Conservation (phyloP, 495 filamentous ascomycete species). For the Talaromyces adpressus region DNA sequence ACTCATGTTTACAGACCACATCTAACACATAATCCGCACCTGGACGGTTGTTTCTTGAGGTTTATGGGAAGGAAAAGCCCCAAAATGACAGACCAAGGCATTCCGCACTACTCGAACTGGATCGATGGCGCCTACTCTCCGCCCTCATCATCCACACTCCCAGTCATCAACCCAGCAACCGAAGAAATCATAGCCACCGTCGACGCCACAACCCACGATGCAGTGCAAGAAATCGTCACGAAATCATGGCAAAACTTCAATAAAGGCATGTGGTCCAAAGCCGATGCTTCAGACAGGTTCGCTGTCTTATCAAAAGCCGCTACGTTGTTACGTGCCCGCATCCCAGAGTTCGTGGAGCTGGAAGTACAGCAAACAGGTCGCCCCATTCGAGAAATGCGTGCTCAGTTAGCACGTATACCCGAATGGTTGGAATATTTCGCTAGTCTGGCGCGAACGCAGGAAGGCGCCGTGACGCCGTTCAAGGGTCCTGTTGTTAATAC, state of each 20-base stretch:
- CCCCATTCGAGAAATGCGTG: slow-evolving; percentile 56
- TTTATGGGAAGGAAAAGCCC: neutral
- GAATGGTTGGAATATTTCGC: slow-evolving; percentile 63
- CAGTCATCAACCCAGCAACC: slow-evolving; percentile 19
- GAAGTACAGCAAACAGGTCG: slow-evolving; percentile 59
- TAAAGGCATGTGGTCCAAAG: slow-evolving; percentile 50
- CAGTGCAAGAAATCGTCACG: slow-evolving; percentile 38
- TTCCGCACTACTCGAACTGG: slow-evolving; percentile 22
- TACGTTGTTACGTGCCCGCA: slow-evolving; percentile 35
- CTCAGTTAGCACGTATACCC: slow-evolving; percentile 53
- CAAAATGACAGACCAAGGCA: neutral
- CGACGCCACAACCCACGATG: slow-evolving; percentile 41
- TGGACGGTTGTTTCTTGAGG: neutral
- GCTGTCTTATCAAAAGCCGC: slow-evolving; percentile 51
- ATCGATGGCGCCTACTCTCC: slow-evolving; percentile 17
- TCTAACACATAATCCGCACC: neutral
- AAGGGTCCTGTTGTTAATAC: slow-evolving; percentile 56
- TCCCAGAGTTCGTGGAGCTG: slow-evolving; percentile 45
- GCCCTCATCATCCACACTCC: slow-evolving; percentile 10
- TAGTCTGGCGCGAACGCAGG: slow-evolving; percentile 50
- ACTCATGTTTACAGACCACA: neutral
- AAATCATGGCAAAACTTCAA: slow-evolving; percentile 43
- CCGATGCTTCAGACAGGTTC: slow-evolving; percentile 44
- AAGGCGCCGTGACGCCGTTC: slow-evolving; percentile 54
- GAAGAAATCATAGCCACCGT: slow-evolving; percentile 27